Base-by-base conservation (phyloP, 2,329 filamentous ascomycete species). In the Penicillium corylophilum region DNA sequence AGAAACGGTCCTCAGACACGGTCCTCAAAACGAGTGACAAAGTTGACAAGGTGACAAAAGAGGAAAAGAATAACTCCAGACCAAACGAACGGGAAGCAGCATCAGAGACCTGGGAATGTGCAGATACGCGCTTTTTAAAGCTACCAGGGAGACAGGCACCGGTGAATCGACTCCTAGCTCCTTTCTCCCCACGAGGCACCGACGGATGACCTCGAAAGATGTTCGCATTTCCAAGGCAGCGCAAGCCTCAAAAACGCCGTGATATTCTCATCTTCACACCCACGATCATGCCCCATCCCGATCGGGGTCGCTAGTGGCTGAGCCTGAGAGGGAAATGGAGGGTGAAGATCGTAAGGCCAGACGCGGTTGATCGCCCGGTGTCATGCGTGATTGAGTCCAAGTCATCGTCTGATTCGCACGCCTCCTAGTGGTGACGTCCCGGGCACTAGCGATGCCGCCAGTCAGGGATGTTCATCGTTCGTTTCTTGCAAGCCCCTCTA, bases 371-470 rank as follows among this genome's bases (percentile, higher is more conserved):
- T 58, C 54, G 53, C 33, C 55, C 49, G 48, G 42, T 53, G 57
- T 60, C 57, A 60, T 60, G 57, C 55, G 58, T 53, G 46, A 18
- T 22, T 39, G 41, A 38, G 24, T n/a, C 20, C 39, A 31, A 46
- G 48, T 55, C 54, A 57, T 59, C 40, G 50, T 56, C 46, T 59
- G 56, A 61, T 55, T 60, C 48, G 53, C 53, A 56, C 50, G 53
- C 55, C 45, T 58, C 46, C 48, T 48, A 36, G 12, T 28, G n/a
- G 47, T 57, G 55, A 55, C 44, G 45, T 44, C 20, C 41, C 26
- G 28, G 45, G 45, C 46, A 54, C 41, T 46, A 46, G 38, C 26
- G 28, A 51, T 23, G 10, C 42, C 36, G 28, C 38, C 38, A 41
- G 38, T 41, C 38, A 41, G 38, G 38, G 38, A 24, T 41, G 20